phyloP scores from a whole-genome alignment of 2,329 filamentous ascomycete species.

The Hypoxylon sp. region DNA sequence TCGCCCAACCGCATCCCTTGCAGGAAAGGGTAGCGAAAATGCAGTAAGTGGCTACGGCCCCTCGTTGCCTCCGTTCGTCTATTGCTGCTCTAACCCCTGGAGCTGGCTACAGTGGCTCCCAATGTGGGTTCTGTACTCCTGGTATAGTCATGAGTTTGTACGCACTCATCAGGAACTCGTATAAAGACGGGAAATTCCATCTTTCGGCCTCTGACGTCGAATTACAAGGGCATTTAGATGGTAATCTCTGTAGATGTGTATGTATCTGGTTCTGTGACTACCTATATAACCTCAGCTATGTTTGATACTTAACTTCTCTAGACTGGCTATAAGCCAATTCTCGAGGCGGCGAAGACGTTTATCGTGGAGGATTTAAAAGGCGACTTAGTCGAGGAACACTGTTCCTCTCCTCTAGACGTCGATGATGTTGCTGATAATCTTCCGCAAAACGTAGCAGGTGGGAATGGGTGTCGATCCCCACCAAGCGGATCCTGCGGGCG shows the following conservation, averaged over 20 bases:
- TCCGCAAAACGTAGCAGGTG: constrained; percentile 8
- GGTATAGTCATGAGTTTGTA: constrained; percentile 98
- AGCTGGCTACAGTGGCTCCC: constrained; percentile 78
- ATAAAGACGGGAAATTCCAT: constrained; percentile 72
- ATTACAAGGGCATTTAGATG: constrained; percentile 94
- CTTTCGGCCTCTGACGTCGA: constrained; percentile 77
- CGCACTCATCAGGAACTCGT: constrained; percentile 76
- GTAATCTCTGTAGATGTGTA: constrained; percentile 78
- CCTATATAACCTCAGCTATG: not conserved
- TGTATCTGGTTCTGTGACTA: constrained; percentile 66
- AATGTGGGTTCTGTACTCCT: constrained; percentile 93
- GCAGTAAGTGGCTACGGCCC: constrained; percentile 36
- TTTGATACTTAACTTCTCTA: constrained; percentile 57
- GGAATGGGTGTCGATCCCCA: constrained; percentile 14
- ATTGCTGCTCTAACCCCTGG: constrained; percentile 48
- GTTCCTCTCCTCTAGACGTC: not conserved
- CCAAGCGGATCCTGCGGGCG: constrained; percentile 41
- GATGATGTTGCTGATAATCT: constrained; percentile 10
- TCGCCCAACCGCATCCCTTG: constrained; percentile 84
- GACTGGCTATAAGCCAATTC: constrained; percentile 87
- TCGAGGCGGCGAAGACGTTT: constrained; percentile 93
- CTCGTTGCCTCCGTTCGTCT: not conserved
- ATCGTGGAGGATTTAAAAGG: constrained; percentile 67
- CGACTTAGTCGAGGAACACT: constrained; percentile 48
- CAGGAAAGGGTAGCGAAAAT: constrained; percentile 88